Evolutionary conservation across 257 asterid genomes (phyloP), one percentile per base, ranked within the genome.

Genomic region (Forsythia suspensa): DNA sequence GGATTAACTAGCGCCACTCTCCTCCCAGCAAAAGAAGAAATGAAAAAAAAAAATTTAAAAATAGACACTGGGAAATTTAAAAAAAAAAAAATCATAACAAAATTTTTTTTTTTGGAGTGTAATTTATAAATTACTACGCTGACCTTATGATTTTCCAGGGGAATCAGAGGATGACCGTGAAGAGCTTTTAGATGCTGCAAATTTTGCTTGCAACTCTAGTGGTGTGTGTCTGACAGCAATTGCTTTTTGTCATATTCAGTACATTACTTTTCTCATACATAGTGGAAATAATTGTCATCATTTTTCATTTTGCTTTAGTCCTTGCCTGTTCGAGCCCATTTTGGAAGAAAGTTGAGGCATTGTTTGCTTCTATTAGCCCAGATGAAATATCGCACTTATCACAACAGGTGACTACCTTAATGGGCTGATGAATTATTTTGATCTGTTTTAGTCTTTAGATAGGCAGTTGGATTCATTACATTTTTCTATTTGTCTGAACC

Each of bases 81-180:
- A 29, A 29, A 16, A 51, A 51, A 55, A n/a, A 48, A 16, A 7
- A 63, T 63, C 40, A 24, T 9, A 10, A 11, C 39, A 34, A 44
- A 43, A 21, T 36, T 70, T n/a, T 75, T 75, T 37, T 72, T 43
- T 75, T 52, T 24, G 5, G 70, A 55, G 48, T 57, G 51, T 65
- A 8, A 21, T 18, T 52, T 13, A 66, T 71, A 52, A 67, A 44
- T 34, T 37, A 37, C 65, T 52, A 20, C 66, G 44, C 59, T 74
- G 51, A 84, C 20, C 44, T 43, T 74, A 8, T 80, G 65, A 29
- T 5, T 82, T 81, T 79, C 80, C 87, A 95, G 99, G 98, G 86
- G 98, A 95, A 82, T 89, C 92, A 63, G 98, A 93, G 72, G 99
- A 93, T 68, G 97, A 92, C 72, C 93, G 86, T 3, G 99, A 95